Base-by-base conservation (phyloP, 805 yeast genomes). In the Monosporozyma solicola region DNA sequence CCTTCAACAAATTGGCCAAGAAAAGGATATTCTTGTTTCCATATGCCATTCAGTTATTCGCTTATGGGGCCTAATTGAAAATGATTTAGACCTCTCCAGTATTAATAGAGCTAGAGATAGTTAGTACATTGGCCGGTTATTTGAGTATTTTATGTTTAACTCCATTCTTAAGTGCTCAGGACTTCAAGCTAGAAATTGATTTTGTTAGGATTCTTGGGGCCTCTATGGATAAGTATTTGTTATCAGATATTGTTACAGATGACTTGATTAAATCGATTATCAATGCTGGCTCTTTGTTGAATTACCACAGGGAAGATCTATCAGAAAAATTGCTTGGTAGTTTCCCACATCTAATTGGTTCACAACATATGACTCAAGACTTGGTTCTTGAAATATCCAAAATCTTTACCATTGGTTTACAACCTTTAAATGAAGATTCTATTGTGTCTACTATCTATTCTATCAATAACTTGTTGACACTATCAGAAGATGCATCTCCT, bases 381-480 rank as follows among this genome's bases (percentile, higher is more conserved):
- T 71, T 79, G 45, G 83, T 89, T 41, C 65, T 72, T 47, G 69
- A 72, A 5, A 76, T 84, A 2, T 78, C 94, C 0, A 67, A 70
- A 51, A 71, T 80, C 39, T 79, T 90, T 41, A 85, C 91, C 0
- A 66, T 78, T 49, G 89, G 91, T 3, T 73, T 87, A 58, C 79
- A 78, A 53, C 79, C 80, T 8, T 72, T 86, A 51, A 80, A 90
- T 20, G 92, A 89, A 62, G 97, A 90, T 63, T 80, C 87, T 1
- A 83, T 86, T 24, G 87, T 90, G 8, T 84, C 96, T 7, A 79
- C 92, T 1, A 82, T 94, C 50, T 94, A 94, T 69, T 83, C 95
- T 0, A 74, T 92, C 57, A 81, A 87, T 20, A 94, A 94, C 64
- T 67, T 86, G 54, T 70, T 92, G 33, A 79, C 84, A 50, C 79